Percentiles rank a stretch among this genome's conserved stretches.
Conservation (phyloP, 176 grass and related monocot species). For the Oryza rufipogon region DNA sequence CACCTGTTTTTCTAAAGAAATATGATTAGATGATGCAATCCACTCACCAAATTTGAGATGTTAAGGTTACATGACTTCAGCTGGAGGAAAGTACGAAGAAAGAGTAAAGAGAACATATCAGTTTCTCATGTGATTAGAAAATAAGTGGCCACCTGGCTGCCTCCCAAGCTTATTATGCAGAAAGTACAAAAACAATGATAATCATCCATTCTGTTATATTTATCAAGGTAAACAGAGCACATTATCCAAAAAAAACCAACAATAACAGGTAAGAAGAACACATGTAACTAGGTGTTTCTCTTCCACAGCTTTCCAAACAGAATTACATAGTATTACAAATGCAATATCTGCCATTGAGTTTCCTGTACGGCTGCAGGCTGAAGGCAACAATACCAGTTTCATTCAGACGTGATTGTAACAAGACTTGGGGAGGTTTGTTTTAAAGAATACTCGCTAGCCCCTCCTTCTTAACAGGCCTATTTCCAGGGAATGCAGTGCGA, state of each 20-base stretch:
- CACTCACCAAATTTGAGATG: neutral
- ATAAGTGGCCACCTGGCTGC: conserved; percentile 15
- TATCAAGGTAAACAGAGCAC: neutral
- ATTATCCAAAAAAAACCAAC: neutral
- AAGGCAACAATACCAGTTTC: neutral
- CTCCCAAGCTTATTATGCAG: neutral
- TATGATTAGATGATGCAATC: conserved; percentile 5
- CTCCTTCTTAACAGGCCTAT: conserved; percentile 66
- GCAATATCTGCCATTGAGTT: neutral
- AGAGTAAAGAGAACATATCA: neutral
- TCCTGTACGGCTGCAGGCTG: neutral
- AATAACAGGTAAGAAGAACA: neutral
- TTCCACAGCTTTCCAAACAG: neutral
- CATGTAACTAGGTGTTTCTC: conserved; percentile 5
- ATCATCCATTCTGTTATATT: neutral
- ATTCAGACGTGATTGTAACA: neutral
- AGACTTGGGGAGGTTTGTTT: neutral
- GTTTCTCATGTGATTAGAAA: conserved; percentile 18
- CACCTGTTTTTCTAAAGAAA: conserved; percentile 1
- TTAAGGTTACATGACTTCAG: conserved; percentile 6
- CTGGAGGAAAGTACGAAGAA: neutral
- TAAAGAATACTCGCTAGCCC: conserved; percentile 65
- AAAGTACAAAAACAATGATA: neutral
- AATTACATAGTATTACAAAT: neutral
- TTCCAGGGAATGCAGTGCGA: conserved; percentile 74